These are phyloP conservation scores for Colletotrichum melonis DNA, from an alignment of 2,329 filamentous ascomycete genomes.

Conservation along the genomic window DNA sequence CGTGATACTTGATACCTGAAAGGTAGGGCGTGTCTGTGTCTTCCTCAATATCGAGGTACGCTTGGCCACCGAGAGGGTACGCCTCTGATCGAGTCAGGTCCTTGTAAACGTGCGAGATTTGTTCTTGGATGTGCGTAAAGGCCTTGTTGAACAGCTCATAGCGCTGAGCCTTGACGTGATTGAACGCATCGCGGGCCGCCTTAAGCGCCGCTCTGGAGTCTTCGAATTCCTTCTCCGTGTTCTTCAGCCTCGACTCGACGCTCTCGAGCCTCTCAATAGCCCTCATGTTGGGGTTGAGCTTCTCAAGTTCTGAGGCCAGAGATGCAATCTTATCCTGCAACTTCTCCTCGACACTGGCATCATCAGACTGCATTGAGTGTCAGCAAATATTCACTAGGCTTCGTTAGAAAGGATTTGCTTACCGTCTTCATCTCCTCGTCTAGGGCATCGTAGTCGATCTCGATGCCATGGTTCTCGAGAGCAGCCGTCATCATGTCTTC, in stretches of 20 bases:
- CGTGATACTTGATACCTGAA: constrained; percentile 96
- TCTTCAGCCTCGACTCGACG: constrained; percentile 83
- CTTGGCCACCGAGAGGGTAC: constrained; percentile 92
- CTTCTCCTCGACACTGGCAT: constrained; percentile 77
- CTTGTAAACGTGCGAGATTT: constrained; percentile 94
- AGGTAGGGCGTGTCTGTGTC: constrained; percentile 97
- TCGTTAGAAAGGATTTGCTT: constrained; percentile 46
- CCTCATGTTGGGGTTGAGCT: constrained; percentile 96
- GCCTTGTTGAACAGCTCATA: constrained; percentile 95
- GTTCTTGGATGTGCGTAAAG: constrained; percentile 93
- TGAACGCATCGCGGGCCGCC: constrained; percentile 84
- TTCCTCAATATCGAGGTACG: constrained; percentile 90
- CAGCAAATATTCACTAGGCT: constrained; percentile 38
- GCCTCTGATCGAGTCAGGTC: constrained; percentile 90
- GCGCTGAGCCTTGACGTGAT: constrained; percentile 82
- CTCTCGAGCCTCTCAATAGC: constrained; percentile 91
- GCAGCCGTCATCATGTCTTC: constrained; percentile 70
- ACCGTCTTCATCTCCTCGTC: constrained; percentile 86
- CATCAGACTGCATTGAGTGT: constrained; percentile 66
- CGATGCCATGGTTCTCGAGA: constrained; percentile 91
- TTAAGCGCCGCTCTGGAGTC: constrained; percentile 81
- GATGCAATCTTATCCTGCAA: constrained; percentile 82
- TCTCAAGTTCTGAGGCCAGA: constrained; percentile 85
- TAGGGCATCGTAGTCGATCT: constrained; percentile 84
- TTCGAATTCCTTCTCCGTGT: constrained; percentile 90